Percentiles rank a stretch among this genome's conserved stretches.
phyloP scores from a whole-genome alignment of 352 stramenopile genomes.

The Phytophthora colocasiae region DNA sequence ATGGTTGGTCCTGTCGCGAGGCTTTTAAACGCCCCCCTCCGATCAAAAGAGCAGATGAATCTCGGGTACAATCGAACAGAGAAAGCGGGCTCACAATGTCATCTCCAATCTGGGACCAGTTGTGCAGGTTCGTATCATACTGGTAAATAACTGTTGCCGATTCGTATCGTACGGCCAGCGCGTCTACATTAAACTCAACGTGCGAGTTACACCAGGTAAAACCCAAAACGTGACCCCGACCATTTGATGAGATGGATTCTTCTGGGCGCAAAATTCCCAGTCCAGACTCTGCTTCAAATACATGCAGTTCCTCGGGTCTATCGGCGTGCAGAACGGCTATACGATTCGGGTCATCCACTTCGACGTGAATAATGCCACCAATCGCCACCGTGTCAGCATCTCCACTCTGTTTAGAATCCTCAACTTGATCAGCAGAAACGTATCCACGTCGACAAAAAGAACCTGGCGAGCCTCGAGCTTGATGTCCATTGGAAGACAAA shows the following conservation, averaged over 20 bases:
- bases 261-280: conserved; percentile 80
- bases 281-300: conserved; percentile 85
- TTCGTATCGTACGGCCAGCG: conserved; percentile 76
- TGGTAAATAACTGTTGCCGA: conserved; percentile 80
- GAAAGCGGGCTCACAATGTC: conserved; percentile 60
- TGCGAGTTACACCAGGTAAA: conserved; percentile 86
- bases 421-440: conserved; percentile 27
- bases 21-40: conserved; percentile 55
- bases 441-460: conserved; percentile 50
- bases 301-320: conserved; percentile 57
- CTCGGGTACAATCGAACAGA: conserved; percentile 84
- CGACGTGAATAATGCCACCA: conserved; percentile 68
- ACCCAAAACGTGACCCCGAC: conserved; percentile 62
- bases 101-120: conserved; percentile 68
- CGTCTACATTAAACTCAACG: conserved; percentile 87
- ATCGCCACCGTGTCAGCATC: conserved; percentile 1
- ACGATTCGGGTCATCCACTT: conserved; percentile 88
- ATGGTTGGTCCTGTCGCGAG: conserved; percentile 11
- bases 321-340: conserved; percentile 68
- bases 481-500: conserved; percentile 9
- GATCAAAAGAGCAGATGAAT: conserved; percentile 83
- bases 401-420: conserved; percentile 14
- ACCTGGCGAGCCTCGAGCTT: conserved; percentile 6
- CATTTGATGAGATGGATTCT: conserved; percentile 64
- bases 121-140: conserved; percentile 69